These are phyloP conservation scores for Lasiosphaeris hirsuta DNA, from an alignment of 495 filamentous ascomycete genomes.

Conservation along the genomic window DNA sequence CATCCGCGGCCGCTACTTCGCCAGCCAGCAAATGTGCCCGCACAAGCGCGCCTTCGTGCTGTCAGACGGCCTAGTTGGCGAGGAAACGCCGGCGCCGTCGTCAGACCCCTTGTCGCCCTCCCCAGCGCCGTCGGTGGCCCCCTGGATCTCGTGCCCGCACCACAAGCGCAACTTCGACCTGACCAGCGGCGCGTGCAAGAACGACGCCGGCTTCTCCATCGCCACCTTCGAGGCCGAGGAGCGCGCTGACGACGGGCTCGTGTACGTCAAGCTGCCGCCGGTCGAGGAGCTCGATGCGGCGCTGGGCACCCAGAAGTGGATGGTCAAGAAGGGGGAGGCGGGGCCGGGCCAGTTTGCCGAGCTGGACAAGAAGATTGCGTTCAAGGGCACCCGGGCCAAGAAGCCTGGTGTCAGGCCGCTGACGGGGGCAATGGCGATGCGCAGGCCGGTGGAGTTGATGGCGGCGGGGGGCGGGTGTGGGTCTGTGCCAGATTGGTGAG, in stretches of 20 bases:
- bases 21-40: constrained; percentile 97
- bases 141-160: constrained; percentile 86
- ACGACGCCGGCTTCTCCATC: constrained; percentile 74
- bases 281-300: constrained; percentile 81
- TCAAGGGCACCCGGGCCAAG: constrained; percentile 38
- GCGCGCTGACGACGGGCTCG: constrained; percentile 65
- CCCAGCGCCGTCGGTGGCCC: too few species aligned
- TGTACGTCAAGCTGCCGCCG: constrained; percentile 83
- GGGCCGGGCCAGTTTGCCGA: constrained; percentile 59
- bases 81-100: constrained; percentile 56
- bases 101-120: too few species aligned
- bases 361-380: constrained; percentile 61
- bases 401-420: constrained; percentile 43
- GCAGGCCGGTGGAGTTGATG: constrained; percentile 43
- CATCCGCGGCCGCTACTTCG: constrained; percentile 77
- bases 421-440: constrained; percentile 34
- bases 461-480: constrained; percentile 45
- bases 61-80: constrained; percentile 83
- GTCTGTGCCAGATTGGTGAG: constrained; percentile 66
- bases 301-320: constrained; percentile 80
- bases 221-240: constrained; percentile 84
- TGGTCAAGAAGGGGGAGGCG: constrained; percentile 70
- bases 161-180: constrained; percentile 93
- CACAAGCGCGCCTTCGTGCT: constrained; percentile 92
- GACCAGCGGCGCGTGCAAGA: constrained; percentile 68